Percentiles rank a stretch among this genome's conserved stretches.
phyloP scores from a whole-genome alignment of 2,329 filamentous ascomycete species.

The Xylaria sp. region DNA sequence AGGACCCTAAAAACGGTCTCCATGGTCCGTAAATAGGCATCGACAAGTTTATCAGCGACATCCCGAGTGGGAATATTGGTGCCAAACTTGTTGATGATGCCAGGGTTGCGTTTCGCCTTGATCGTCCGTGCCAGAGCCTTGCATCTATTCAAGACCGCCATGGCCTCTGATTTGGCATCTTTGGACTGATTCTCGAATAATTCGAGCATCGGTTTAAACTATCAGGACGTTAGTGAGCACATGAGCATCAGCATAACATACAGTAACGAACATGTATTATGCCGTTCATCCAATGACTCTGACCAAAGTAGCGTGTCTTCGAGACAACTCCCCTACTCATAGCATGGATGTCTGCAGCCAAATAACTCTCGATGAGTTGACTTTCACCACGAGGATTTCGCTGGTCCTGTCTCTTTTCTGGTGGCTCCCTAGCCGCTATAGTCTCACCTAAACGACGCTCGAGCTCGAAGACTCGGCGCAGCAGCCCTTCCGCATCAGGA shows the following conservation, averaged over 20 bases:
- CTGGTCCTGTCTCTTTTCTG: slow-evolving; percentile 9
- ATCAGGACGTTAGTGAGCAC: slow-evolving; percentile 12
- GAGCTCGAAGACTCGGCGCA: slow-evolving; percentile 55
- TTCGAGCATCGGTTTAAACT: slow-evolving; percentile 44
- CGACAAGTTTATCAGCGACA: slow-evolving; percentile 62
- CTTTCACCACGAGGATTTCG: slow-evolving; percentile 15
- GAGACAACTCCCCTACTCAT: slow-evolving; percentile 50
- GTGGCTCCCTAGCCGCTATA: slow-evolving; percentile 26
- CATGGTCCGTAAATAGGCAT: slow-evolving; percentile 64
- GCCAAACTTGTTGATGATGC: slow-evolving; percentile 53
- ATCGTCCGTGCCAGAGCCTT: slow-evolving; percentile 56
- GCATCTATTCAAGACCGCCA: slow-evolving; percentile 51
- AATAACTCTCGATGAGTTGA: slow-evolving; percentile 38
- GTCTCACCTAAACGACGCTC: slow-evolving; percentile 55
- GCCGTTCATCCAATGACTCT: slow-evolving; percentile 63
- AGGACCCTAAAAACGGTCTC: slow-evolving; percentile 68
- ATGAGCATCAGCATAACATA: background rate
- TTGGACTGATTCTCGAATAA: slow-evolving; percentile 41
- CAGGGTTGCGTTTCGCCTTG: slow-evolving; percentile 54
- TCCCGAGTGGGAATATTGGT: slow-evolving; percentile 52
- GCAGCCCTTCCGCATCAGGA: slow-evolving; percentile 46
- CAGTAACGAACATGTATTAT: slow-evolving; percentile 53
- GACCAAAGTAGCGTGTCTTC: slow-evolving; percentile 58
- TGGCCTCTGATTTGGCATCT: slow-evolving; percentile 48
- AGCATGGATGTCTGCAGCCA: slow-evolving; percentile 42